phyloP scores from a whole-genome alignment of 208 protist genomes.

The Perkinsela sp. region DNA sequence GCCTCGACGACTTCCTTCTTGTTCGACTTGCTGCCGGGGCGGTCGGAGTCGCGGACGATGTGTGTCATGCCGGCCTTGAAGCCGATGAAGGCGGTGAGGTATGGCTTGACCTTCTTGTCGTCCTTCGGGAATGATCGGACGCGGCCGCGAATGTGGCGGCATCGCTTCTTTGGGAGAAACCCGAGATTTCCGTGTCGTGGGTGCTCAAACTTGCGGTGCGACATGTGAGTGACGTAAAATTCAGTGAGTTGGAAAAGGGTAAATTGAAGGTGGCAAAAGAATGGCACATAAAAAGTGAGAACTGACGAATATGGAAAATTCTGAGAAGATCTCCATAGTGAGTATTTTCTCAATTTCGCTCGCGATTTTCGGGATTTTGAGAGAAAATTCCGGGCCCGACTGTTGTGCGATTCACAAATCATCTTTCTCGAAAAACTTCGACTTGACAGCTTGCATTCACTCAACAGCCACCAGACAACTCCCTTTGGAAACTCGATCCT shows the following conservation, averaged over 20 bases:
- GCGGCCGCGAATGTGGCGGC: slow-evolving; percentile 61
- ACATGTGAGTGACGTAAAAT: slow-evolving; percentile 10
- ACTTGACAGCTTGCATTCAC: too few relatives aligned
- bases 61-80: slow-evolving; percentile 99
- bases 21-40: slow-evolving; percentile 74
- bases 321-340: too few relatives aligned
- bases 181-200: slow-evolving; percentile 90
- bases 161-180: slow-evolving; percentile 87
- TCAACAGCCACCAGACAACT: too few relatives aligned
- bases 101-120: slow-evolving; percentile 58
- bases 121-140: slow-evolving; percentile 82
- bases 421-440: too few relatives aligned
- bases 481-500: not conserved
- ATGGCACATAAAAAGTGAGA: too few relatives aligned
- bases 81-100: slow-evolving; percentile 89
- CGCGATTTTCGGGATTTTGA: too few relatives aligned
- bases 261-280: too few relatives aligned
- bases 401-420: too few relatives aligned
- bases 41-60: slow-evolving; percentile 90
- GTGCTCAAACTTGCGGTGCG: slow-evolving; percentile 88
- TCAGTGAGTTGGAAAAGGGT: not conserved
- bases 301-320: too few relatives aligned
- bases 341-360: too few relatives aligned
- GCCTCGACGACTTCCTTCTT: slow-evolving; percentile 95
- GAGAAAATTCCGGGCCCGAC: too few relatives aligned